phyloP scores from a whole-genome alignment of 805 yeast species.

The Yamadazyma takamatsuzukensis region DNA sequence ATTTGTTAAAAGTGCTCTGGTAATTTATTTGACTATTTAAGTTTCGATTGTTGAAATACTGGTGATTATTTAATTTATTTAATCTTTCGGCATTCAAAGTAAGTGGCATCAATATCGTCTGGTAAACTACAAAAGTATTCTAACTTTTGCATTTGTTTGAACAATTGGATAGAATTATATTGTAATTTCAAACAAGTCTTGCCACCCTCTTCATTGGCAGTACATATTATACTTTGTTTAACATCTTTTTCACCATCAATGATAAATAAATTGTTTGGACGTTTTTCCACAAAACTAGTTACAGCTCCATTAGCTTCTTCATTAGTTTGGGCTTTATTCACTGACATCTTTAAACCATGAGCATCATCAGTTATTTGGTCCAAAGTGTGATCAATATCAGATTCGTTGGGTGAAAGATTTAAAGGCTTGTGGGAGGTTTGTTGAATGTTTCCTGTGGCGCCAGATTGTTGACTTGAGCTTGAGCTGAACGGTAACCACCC shows the following conservation, averaged over 20 bases:
- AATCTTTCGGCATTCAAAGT: slow-evolving; percentile 48
- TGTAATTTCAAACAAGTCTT: slow-evolving; percentile 45
- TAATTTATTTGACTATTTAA: background rate
- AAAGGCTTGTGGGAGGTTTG: slow-evolving; percentile 24
- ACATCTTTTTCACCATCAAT: slow-evolving; percentile 40
- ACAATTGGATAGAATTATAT: slow-evolving; percentile 37
- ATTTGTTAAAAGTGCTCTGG: slow-evolving; percentile 1
- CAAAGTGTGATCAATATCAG: slow-evolving; percentile 18
- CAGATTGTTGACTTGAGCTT: background rate
- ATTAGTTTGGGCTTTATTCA: slow-evolving; percentile 1
- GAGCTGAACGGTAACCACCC: slow-evolving; percentile 9
- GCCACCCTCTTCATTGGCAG: slow-evolving; percentile 40
- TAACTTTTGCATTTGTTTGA: slow-evolving; percentile 46
- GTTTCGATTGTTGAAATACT: background rate
- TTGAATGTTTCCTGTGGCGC: slow-evolving; percentile 15
- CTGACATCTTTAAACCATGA: slow-evolving; percentile 6
- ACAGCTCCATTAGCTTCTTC: slow-evolving; percentile 20
- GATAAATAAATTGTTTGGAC: slow-evolving; percentile 33
- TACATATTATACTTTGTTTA: slow-evolving; percentile 43
- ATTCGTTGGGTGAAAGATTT: slow-evolving; percentile 10
- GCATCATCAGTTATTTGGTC: slow-evolving; percentile 20
- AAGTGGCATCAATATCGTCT: slow-evolving; percentile 45
- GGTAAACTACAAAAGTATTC: slow-evolving; percentile 51
- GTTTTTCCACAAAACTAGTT: slow-evolving; percentile 24
- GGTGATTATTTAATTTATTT: slow-evolving; percentile 1